These are phyloP conservation scores for Gryganskiella cystojenkinii DNA, from an alignment of 192 early-diverging fungal genomes.

Conservation along the genomic window DNA sequence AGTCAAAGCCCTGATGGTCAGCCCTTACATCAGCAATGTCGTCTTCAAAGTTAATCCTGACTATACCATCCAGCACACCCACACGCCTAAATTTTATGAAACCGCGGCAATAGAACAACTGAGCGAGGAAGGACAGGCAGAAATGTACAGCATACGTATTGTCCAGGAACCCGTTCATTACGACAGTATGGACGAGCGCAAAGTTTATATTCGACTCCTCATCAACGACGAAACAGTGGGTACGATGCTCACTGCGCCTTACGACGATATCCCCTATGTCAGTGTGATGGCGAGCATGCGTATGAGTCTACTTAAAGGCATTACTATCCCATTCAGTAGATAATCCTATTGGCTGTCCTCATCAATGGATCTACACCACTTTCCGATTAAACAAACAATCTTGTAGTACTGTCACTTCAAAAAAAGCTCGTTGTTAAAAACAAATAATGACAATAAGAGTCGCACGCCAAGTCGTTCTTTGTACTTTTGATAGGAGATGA, in stretches of 20 bases:
- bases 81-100: not conserved
- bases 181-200: not conserved
- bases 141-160: not conserved
- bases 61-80: not conserved
- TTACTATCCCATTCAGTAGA: too few species aligned
- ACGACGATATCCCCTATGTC: not conserved
- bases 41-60: not conserved
- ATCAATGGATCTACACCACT: too few species aligned
- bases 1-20: not conserved
- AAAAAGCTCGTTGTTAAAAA: too few species aligned
- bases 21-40: not conserved
- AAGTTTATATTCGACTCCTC: not conserved
- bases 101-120: not conserved
- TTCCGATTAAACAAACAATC: too few species aligned
- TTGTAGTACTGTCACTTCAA: too few species aligned
- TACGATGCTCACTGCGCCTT: not conserved
- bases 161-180: not conserved
- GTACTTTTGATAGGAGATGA: too few species aligned
- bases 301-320: not conserved
- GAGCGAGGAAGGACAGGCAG: constrained; percentile 3
- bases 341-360: too few species aligned
- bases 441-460: too few species aligned
- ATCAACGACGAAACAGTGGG: constrained; percentile 1
- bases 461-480: too few species aligned
- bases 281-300: constrained; percentile 4